Base-by-base conservation (phyloP, 331 rosid species). In the Quercus phellos region DNA sequence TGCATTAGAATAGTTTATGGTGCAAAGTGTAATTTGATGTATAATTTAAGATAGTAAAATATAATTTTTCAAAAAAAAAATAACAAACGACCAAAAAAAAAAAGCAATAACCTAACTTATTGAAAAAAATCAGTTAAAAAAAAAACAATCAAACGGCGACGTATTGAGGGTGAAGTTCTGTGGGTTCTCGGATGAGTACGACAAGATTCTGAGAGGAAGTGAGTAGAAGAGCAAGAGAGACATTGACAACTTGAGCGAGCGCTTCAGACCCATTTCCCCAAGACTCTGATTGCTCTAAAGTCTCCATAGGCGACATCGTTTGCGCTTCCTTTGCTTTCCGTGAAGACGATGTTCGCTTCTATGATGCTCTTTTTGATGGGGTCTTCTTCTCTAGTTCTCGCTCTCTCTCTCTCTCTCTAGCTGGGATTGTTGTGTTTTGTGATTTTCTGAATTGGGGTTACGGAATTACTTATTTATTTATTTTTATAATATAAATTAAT, bases 231-330 rank as follows among this genome's bases (percentile, higher is more conserved):
- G 81, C 14, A 38, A 27, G 50, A 13, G 68, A 5, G 73, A 82
- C 18, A 17, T 90, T 0, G 55, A 60, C 0, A 78, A 73, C 1
- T 85, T 94, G 50, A 13, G 29, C 12, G 46, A 42, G 19, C 74
- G 96, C 53, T 87, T 92, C 75, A 77, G 96, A 51, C 87, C 87
- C 5, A 2, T 67, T 18, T 94, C 93, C 4, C 46, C 98, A 94
- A 75, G 97, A 90, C 71, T 8, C 55, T 4, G 88, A 90, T 38
- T 94, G 97, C 74, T 69, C 73, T 0, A 18, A 12, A 16, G 79
- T 88, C 35, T 24, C 14, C 1, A 3, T 4, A 0, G 92, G 86
- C 11, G 43, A 75, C 58, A 71, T 12, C 56, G 92, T 92, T 24
- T 90, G 96, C 60, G 94, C 97, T 42, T 80, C 87, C 14, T 72